Conservation (phyloP, 2,329 filamentous ascomycete genomes). For the Colletotrichum karsti region DNA sequence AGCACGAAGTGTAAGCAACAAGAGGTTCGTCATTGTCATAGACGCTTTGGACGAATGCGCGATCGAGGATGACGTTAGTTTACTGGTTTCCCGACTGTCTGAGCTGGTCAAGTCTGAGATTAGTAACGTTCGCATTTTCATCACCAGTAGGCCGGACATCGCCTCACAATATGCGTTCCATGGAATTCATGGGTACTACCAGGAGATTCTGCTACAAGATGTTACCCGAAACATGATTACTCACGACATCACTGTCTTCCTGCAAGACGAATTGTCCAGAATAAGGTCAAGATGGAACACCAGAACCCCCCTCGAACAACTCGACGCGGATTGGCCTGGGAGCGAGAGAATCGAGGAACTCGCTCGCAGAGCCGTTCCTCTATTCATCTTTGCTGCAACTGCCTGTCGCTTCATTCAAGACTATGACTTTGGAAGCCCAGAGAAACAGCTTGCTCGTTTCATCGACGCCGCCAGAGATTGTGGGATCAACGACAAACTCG, state of each 20-base stretch:
- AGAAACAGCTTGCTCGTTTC: not conserved
- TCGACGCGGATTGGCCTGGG: not conserved
- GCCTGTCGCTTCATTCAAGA: slow-evolving; percentile 20
- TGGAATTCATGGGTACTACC: not conserved
- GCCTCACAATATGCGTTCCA: slow-evolving; percentile 42
- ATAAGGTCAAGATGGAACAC: not conserved
- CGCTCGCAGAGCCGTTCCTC: slow-evolving; percentile 7
- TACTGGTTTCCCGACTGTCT: not conserved
- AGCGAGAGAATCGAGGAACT: not conserved
- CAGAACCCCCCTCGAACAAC: not conserved
- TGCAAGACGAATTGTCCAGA: not conserved
- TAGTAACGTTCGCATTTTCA: not conserved
- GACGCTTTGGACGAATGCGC: not conserved
- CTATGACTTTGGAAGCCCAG: not conserved
- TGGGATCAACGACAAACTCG: not conserved
- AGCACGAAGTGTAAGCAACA: not conserved
- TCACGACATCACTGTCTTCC: not conserved
- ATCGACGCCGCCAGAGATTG: not conserved
- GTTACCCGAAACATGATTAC: not conserved
- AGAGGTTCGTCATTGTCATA: not conserved
- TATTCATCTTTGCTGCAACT: slow-evolving; percentile 33
- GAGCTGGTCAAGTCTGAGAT: not conserved
- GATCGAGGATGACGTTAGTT: not conserved
- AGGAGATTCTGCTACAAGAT: not conserved
- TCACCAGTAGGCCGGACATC: slow-evolving; percentile 43